Evolutionary conservation across 148 eudicot species (phyloP), one percentile per base, ranked within the genome.

Genomic region (Camellia sinensis): DNA sequence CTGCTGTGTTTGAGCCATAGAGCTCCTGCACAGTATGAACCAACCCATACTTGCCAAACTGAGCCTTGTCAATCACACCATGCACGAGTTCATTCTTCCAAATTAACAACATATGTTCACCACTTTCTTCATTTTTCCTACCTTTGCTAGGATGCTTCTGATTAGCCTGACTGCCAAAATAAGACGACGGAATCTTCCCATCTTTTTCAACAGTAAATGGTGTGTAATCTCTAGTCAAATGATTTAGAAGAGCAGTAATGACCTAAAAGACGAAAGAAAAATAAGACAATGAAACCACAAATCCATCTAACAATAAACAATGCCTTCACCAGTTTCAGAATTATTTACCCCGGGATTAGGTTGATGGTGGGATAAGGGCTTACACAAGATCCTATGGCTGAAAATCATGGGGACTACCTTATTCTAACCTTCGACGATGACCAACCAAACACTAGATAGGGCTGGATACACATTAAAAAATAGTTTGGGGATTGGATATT

Each of bases 51-150:
- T 93, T 93, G 75, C 98, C 98, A 90, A 93, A 96, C 87, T 96
- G 99, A 84, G 97, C 99, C 87, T 96, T 93, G 89, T 96, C 99
- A 76, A 96, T 92, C 79, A 96, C 97, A 84, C 99, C 99, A 83
- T 89, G 94, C 67, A 96, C 95, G 60, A 96, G 87, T 88, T 96
- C 98, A 81, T 96, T 96, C 71, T 91, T 96, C 83, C 90, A 81
- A 77, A 96, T 82, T 77, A 91, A 83, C 75, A 96, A 87, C 75
- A 85, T 79, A 76, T 94, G 90, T 87, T 96, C 99, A 75, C 89
- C 97, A 72, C 82, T 74, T 22, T 73, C 87, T 75, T 85, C 85
- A 44, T 70, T 45, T 75, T 75, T 40, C 21, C 62, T 71, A 50
- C 77, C 85, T 80, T 79, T 81, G 43, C 78, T 78, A 4, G 57